Conservation (phyloP, 2,329 filamentous ascomycete species). For the Canariomyces notabilis region DNA sequence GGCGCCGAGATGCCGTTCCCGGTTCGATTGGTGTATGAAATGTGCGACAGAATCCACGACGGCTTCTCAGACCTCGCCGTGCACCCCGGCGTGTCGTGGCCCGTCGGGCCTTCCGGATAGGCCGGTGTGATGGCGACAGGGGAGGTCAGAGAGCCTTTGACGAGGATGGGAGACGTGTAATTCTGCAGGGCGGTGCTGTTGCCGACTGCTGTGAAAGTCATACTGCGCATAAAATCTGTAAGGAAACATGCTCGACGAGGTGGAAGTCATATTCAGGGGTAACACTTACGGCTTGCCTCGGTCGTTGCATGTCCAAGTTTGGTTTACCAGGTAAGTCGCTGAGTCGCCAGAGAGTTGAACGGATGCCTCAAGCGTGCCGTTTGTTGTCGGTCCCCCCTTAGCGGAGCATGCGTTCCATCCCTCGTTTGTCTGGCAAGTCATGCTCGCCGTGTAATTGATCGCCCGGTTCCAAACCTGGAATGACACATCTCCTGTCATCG, state of each 20-base stretch:
- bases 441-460: slow-evolving; percentile 16
- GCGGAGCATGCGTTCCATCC: slow-evolving; percentile 13
- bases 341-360: slow-evolving; percentile 7
- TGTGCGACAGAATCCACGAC: slow-evolving; percentile 19
- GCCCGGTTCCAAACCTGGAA: slow-evolving; percentile 24
- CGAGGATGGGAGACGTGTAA: slow-evolving; percentile 18
- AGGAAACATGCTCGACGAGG: neutral
- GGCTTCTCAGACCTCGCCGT: slow-evolving; percentile 15
- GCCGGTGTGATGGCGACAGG: slow-evolving; percentile 24
- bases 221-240: neutral
- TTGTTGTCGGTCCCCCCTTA: neutral
- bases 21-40: slow-evolving; percentile 21
- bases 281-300: slow-evolving; percentile 14
- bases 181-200: slow-evolving; percentile 11
- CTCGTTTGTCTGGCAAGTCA: slow-evolving; percentile 13
- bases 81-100: slow-evolving; percentile 22
- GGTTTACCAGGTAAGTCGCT: slow-evolving; percentile 15
- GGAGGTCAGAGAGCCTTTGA: slow-evolving; percentile 20
- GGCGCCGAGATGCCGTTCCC: slow-evolving; percentile 12
- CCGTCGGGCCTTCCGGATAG: slow-evolving; percentile 22
- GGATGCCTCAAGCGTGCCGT: slow-evolving; percentile 11
- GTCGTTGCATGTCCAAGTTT: slow-evolving; percentile 25
- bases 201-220: slow-evolving; percentile 21
- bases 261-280: neutral
- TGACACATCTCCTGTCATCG: slow-evolving; percentile 1